phyloP scores from a whole-genome alignment of 1,284 basidiomycete species.

The Boletellus dicymbophilus region DNA sequence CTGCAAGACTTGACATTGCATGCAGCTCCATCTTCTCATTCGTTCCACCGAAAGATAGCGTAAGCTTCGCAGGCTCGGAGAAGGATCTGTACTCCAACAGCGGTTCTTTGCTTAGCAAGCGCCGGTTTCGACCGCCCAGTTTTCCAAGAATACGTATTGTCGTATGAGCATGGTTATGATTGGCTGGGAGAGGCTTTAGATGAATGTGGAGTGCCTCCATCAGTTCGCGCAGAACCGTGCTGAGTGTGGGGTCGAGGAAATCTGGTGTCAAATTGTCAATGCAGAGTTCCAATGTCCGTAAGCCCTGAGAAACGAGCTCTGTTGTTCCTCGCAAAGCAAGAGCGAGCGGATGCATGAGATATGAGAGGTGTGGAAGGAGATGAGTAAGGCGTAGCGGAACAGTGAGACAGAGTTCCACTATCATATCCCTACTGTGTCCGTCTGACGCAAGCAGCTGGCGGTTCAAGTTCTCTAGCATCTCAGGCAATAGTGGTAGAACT shows the following conservation, averaged over 20 bases:
- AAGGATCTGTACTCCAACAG: conserved; percentile 72
- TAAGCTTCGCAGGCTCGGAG: conserved; percentile 68
- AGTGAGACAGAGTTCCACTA: conserved; percentile 97
- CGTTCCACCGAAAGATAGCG: conserved; percentile 76
- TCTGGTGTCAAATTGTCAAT: conserved; percentile 99
- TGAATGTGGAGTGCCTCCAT: conserved; percentile 94
- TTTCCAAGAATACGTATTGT: conserved; percentile 98
- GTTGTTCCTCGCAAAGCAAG: conserved; percentile 86
- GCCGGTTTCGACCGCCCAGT: conserved; percentile 93
- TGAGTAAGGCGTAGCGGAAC: conserved; percentile 96
- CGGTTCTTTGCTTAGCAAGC: conserved; percentile 84
- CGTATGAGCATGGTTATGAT: conserved; percentile 91
- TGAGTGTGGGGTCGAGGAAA: conserved; percentile 97
- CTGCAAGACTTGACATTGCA: conserved; percentile 74
- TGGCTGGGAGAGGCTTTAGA: conserved; percentile 89
- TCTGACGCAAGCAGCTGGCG: conserved; percentile 86
- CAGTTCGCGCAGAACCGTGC: conserved; percentile 89
- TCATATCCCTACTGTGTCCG: conserved; percentile 80
- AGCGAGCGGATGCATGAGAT: conserved; percentile 97
- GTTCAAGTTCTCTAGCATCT: conserved; percentile 96
- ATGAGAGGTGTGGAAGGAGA: conserved; percentile 92
- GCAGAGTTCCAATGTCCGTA: conserved; percentile 97
- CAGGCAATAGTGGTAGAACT: conserved; percentile 93
- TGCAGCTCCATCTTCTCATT: conserved; percentile 72
- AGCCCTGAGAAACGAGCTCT: conserved; percentile 94